A percentile compares a stretch with the other conserved stretches of the same genome.
Conservation (phyloP, 371 early-diverging fungal genomes). For the Saksenaea vasiformis region DNA sequence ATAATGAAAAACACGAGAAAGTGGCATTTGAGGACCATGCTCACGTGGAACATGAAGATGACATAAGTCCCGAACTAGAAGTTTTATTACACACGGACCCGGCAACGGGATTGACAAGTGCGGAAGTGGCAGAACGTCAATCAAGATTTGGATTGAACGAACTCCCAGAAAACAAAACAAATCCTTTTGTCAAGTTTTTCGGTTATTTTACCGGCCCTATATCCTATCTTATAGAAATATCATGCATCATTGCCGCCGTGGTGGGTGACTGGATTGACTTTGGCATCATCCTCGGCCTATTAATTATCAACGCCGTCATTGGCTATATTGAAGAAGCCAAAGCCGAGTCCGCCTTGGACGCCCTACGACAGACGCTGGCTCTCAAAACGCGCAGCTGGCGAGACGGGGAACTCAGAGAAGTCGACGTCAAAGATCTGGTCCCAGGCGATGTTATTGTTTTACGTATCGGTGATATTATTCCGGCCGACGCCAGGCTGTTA, state of each 20-base stretch:
- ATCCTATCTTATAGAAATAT: slow-evolving; percentile 79
- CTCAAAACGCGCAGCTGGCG: slow-evolving; percentile 76
- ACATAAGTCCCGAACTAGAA: slow-evolving; percentile 72
- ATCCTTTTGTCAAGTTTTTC: slow-evolving; percentile 83
- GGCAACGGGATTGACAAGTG: slow-evolving; percentile 54
- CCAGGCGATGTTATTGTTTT: slow-evolving; percentile 88
- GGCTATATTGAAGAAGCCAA: slow-evolving; percentile 87
- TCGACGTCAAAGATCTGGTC: slow-evolving; percentile 72
- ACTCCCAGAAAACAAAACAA: slow-evolving; percentile 78
- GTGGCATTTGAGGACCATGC: slow-evolving; percentile 32
- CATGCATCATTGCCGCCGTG: slow-evolving; percentile 68
- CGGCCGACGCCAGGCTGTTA: slow-evolving; percentile 83
- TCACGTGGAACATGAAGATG: slow-evolving; percentile 52
- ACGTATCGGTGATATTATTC: slow-evolving; percentile 87
- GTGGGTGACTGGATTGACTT: slow-evolving; percentile 77
- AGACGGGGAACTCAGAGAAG: slow-evolving; percentile 71
- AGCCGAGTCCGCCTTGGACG: slow-evolving; percentile 71
- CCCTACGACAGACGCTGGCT: slow-evolving; percentile 83
- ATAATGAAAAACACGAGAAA: slow-evolving; percentile 24
- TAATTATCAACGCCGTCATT: slow-evolving; percentile 85
- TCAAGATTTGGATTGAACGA: slow-evolving; percentile 68
- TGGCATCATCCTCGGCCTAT: slow-evolving; percentile 76
- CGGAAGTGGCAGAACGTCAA: slow-evolving; percentile 60
- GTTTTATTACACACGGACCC: slow-evolving; percentile 70
- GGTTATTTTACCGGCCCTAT: slow-evolving; percentile 89